phyloP scores from a whole-genome alignment of 2,329 filamentous ascomycete species.

The Cladosporium halotolerans region DNA sequence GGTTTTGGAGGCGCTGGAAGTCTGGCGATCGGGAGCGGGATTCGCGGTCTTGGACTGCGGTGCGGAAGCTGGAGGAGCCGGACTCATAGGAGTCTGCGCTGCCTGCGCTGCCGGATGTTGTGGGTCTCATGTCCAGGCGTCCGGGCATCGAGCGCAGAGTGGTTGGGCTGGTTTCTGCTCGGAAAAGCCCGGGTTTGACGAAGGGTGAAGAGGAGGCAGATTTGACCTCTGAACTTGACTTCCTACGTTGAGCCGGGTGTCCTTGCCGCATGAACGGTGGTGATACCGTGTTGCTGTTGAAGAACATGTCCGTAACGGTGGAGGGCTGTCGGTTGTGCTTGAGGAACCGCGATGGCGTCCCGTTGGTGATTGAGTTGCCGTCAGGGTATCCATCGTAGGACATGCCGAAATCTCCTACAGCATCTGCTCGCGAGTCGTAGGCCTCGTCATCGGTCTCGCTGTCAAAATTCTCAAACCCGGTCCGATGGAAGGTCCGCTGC shows the following conservation, averaged over 20 bases:
- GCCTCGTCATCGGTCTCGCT: slow-evolving; percentile 15
- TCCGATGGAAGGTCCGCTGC: neutral
- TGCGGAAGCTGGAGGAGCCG: slow-evolving; percentile 22
- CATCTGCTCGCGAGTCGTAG: slow-evolving; percentile 15
- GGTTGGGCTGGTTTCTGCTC: slow-evolving; percentile 27
- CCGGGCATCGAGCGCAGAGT: neutral
- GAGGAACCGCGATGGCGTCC: slow-evolving; percentile 32
- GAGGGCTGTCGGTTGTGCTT: slow-evolving; percentile 21
- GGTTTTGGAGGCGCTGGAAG: too few relatives aligned
- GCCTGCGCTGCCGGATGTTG: neutral
- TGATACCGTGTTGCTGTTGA: slow-evolving; percentile 16
- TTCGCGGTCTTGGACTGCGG: slow-evolving; percentile 15
- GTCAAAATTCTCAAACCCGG: slow-evolving; percentile 8
- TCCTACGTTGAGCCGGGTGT: slow-evolving; percentile 15
- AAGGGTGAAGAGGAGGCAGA: slow-evolving; percentile 10
- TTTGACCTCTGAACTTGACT: slow-evolving; percentile 22
- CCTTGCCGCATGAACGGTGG: slow-evolving; percentile 2
- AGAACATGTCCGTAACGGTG: slow-evolving; percentile 15
- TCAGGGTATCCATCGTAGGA: slow-evolving; percentile 29
- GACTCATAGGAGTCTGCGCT: neutral
- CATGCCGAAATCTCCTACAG: slow-evolving; percentile 16
- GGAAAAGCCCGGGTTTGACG: slow-evolving; percentile 21
- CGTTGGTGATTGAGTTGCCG: slow-evolving; percentile 28
- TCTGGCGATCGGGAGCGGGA: slow-evolving; percentile 1
- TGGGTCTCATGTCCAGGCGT: neutral